Evolutionary conservation across 2,329 filamentous ascomycete genomes (phyloP).

Genomic region (Arthrobotrys pseudoclavata): DNA sequence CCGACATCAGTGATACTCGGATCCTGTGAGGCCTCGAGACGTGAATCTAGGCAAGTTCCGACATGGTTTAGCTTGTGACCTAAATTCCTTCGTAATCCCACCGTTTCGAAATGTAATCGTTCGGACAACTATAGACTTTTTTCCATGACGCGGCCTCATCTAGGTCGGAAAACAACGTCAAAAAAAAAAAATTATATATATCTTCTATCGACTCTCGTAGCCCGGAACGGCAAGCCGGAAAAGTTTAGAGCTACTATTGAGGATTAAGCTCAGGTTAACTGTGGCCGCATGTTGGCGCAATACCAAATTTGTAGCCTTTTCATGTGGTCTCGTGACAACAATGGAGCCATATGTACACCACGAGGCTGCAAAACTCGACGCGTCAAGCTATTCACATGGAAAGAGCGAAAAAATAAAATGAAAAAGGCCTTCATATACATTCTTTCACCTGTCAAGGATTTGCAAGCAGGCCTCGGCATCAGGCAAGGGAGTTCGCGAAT

Average conservation of each 20-base stretch:
- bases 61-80: background rate
- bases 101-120: background rate
- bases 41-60: background rate
- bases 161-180: background rate
- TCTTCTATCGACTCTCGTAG: background rate
- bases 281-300: background rate
- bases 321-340: background rate
- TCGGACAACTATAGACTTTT: background rate
- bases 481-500: background rate
- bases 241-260: background rate
- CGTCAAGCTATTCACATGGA: background rate
- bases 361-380: background rate
- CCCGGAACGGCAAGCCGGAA: background rate
- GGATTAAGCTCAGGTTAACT: background rate
- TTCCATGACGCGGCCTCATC: background rate
- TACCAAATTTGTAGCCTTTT: background rate
- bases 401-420: background rate
- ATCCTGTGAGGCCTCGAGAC: background rate
- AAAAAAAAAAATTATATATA: background rate
- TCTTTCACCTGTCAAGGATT: background rate
- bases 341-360: no score
- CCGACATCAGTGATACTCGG: no score
- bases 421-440: background rate
- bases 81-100: background rate
- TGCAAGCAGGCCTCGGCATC: background rate